Conservation (phyloP, 2,329 filamentous ascomycete genomes). For the Sporothrix pseudoabietina region DNA sequence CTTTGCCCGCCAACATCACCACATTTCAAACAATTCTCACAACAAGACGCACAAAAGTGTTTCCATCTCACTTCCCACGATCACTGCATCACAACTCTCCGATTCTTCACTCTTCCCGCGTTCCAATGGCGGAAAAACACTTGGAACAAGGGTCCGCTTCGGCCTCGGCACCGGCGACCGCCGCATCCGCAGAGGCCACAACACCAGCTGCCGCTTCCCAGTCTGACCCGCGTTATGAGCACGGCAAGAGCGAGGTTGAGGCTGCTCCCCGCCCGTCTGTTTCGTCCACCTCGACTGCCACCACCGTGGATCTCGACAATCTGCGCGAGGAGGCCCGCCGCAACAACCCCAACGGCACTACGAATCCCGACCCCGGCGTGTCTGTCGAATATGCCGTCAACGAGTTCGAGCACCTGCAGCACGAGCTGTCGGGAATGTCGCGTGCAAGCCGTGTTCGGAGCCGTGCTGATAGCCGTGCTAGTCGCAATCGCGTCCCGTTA, state of each 20-base stretch:
- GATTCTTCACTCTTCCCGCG: neutral
- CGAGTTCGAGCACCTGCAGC: conserved; percentile 69
- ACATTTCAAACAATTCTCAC: neutral
- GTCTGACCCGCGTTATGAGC: conserved; percentile 27
- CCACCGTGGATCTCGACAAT: conserved; percentile 43
- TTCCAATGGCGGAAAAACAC: conserved; percentile 35
- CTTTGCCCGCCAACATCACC: conserved; percentile 15
- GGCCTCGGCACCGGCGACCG: neutral
- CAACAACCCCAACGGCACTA: conserved; percentile 53
- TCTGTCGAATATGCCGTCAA: conserved; percentile 68
- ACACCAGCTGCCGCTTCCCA: neutral
- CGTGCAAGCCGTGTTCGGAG: conserved; percentile 51
- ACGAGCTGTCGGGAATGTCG: conserved; percentile 61
- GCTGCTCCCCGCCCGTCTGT: conserved; percentile 31
- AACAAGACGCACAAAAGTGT: neutral
- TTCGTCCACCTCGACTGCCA: conserved; percentile 35
- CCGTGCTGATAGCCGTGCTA: conserved; percentile 49
- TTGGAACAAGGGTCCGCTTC: conserved; percentile 33
- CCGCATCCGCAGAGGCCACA: conserved; percentile 9
- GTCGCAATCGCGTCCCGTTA: conserved; percentile 40
- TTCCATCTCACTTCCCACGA: neutral
- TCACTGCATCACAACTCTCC: neutral
- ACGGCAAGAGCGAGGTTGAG: conserved; percentile 34
- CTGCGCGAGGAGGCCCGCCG: conserved; percentile 47
- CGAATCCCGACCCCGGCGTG: conserved; percentile 52